These are phyloP conservation scores for Fistulinella prunicolor DNA, from an alignment of 768 basidiomycete species.

Conservation along the genomic window DNA sequence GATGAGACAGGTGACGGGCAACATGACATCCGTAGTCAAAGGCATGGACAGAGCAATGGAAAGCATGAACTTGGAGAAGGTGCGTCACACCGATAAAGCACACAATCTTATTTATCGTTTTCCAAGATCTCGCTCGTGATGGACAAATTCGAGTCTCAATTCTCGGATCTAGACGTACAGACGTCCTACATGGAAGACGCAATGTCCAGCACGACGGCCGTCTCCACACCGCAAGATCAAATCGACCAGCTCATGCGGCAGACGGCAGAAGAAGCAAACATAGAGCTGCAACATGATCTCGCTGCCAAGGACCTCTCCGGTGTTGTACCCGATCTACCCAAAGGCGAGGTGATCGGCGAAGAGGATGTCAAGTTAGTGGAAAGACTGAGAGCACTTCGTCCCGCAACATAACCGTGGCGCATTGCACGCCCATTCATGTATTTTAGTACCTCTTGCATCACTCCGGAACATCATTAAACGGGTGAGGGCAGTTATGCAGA, in stretches of 20 bases:
- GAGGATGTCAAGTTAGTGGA: conserved; percentile 84
- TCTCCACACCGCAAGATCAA: conserved; percentile 95
- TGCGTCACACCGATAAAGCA: conserved; percentile 36
- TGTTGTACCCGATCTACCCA: conserved; percentile 54
- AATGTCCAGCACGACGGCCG: conserved; percentile 90
- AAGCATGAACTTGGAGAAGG: conserved; percentile 96
- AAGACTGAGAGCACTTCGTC: conserved; percentile 82
- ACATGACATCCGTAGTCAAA: conserved; percentile 93
- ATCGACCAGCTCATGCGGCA: conserved; percentile 89
- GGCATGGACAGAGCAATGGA: conserved; percentile 99
- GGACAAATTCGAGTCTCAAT: conserved; percentile 98
- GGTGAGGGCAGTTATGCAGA: neutral
- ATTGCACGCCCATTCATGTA: no score
- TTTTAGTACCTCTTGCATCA: conserved; percentile 1
- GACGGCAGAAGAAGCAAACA: conserved; percentile 95
- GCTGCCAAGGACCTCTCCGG: conserved; percentile 55
- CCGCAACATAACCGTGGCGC: conserved; percentile 51
- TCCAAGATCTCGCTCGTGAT: conserved; percentile 92
- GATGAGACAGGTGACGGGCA: conserved; percentile 94
- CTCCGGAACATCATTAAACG: conserved; percentile 10
- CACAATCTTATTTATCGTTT: neutral
- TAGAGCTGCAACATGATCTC: conserved; percentile 91
- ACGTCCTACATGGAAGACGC: conserved; percentile 98
- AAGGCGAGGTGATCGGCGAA: conserved; percentile 57
- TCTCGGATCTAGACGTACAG: conserved; percentile 96